Conservation (phyloP, 2,329 filamentous ascomycete species). For the Pseudogymnoascus sp. region DNA sequence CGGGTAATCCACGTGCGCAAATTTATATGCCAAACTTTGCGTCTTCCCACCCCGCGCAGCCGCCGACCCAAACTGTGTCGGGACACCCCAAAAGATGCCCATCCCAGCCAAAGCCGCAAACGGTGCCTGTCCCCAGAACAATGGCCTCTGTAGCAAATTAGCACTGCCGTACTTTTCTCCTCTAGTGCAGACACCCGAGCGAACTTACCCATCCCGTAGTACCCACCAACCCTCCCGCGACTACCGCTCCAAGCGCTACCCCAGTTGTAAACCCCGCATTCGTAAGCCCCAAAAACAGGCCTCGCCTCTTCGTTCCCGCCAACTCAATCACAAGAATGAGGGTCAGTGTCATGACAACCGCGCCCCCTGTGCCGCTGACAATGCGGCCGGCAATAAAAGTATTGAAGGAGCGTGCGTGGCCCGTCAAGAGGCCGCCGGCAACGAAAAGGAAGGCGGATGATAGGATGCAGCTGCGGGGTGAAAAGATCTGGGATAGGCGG, state of each 20-base stretch:
- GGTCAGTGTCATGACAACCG: slow-evolving; percentile 63
- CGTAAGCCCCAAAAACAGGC: slow-evolving; percentile 64
- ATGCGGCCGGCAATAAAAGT: slow-evolving; percentile 62
- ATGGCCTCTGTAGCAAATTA: slow-evolving; percentile 45
- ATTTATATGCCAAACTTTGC: slow-evolving; percentile 40
- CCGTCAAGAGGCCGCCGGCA: slow-evolving; percentile 56
- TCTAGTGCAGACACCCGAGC: background rate
- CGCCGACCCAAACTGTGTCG: slow-evolving; percentile 33
- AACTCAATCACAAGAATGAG: slow-evolving; percentile 73
- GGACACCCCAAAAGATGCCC: slow-evolving; percentile 57
- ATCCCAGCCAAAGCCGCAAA: slow-evolving; percentile 52
- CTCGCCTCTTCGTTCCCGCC: slow-evolving; percentile 56
- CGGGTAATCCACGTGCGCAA: slow-evolving; percentile 64
- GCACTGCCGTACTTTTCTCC: background rate
- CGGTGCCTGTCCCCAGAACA: slow-evolving; percentile 68
- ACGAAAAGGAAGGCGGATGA: slow-evolving; percentile 50
- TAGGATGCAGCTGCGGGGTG: slow-evolving; percentile 56
- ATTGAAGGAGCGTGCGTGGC: slow-evolving; percentile 48
- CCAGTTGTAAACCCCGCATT: slow-evolving; percentile 67
- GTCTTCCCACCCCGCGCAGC: slow-evolving; percentile 28
- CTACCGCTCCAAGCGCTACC: slow-evolving; percentile 61
- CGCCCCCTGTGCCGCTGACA: slow-evolving; percentile 59
- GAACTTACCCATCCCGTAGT: slow-evolving; percentile 59
- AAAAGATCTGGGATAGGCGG: slow-evolving; percentile 66
- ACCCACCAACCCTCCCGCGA: slow-evolving; percentile 57